Evolutionary conservation across 2,329 filamentous ascomycete species (phyloP).

Genomic region (Fusarium sp.): DNA sequence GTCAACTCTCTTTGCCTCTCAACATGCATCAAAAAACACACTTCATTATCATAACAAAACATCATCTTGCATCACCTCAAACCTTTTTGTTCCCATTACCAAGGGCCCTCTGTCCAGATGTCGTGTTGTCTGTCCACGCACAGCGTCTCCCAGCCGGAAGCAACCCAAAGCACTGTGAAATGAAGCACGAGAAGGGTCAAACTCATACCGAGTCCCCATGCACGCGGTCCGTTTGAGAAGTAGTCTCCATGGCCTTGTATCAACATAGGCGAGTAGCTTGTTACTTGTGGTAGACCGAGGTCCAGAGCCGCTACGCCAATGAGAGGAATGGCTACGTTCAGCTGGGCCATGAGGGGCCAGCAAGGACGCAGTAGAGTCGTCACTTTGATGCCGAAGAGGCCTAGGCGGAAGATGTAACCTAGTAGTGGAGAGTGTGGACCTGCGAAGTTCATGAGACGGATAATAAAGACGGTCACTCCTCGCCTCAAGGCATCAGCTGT

Average conservation of each 20-base stretch:
- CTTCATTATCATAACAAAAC: neutral
- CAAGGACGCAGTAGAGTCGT: slow-evolving; percentile 74
- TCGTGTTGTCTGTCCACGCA: slow-evolving; percentile 48
- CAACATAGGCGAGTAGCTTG: slow-evolving; percentile 14
- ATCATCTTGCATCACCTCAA: slow-evolving; percentile 2
- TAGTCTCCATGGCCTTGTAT: slow-evolving; percentile 31
- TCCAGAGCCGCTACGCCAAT: slow-evolving; percentile 77
- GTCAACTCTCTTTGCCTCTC: neutral
- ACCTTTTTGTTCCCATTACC: slow-evolving; percentile 34
- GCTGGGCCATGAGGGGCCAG: slow-evolving; percentile 75
- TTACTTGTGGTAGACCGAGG: slow-evolving; percentile 56
- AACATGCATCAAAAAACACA: neutral
- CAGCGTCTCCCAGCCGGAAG: slow-evolving; percentile 50
- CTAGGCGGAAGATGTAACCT: slow-evolving; percentile 61
- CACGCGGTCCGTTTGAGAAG: slow-evolving; percentile 30
- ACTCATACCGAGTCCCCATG: slow-evolving; percentile 50
- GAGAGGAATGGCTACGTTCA: slow-evolving; percentile 74
- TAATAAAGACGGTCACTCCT: slow-evolving; percentile 51
- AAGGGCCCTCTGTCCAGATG: slow-evolving; percentile 48
- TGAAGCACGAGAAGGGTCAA: slow-evolving; percentile 51
- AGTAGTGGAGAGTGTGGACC: slow-evolving; percentile 48
- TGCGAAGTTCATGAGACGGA: slow-evolving; percentile 46
- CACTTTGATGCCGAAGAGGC: slow-evolving; percentile 77
- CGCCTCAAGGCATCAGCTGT: slow-evolving; percentile 51
- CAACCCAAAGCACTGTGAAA: slow-evolving; percentile 52